Conservation (phyloP, 176 grass and related monocot species). For the Cenchrus purpureus region DNA sequence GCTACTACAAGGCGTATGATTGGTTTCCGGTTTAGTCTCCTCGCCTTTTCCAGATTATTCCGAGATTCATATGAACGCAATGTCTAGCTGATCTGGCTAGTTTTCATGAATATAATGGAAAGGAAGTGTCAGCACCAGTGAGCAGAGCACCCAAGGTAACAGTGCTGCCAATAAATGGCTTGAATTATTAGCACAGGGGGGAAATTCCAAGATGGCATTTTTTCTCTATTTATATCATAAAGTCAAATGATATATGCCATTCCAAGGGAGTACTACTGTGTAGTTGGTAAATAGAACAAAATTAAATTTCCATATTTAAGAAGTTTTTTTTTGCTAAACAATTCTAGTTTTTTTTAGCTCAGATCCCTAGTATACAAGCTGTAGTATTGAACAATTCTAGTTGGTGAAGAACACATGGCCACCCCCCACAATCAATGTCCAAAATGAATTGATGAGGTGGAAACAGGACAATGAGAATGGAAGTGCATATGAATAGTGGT, state of each 20-base stretch:
- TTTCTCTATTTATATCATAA: not conserved
- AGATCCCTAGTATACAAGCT: too few relatives aligned
- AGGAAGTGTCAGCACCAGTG: conserved; percentile 3
- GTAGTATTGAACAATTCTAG: not conserved
- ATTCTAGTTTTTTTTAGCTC: not conserved
- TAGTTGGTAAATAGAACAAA: not conserved
- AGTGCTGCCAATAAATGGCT: not conserved
- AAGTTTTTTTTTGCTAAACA: not conserved
- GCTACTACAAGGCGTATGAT: not conserved
- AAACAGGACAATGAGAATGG: not conserved
- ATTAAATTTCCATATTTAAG: not conserved
- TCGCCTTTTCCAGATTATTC: not conserved
- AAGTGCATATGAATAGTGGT: not conserved
- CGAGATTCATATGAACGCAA: conserved; percentile 20
- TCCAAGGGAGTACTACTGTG: not conserved
- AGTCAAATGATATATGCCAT: not conserved
- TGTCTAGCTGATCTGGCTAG: conserved; percentile 1
- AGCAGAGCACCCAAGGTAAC: conserved; percentile 5
- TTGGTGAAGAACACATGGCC: not conserved
- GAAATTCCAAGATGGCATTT: not conserved
- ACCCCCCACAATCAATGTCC: not conserved
- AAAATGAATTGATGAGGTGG: not conserved
- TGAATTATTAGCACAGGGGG: not conserved
- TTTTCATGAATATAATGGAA: not conserved
- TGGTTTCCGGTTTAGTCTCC: not conserved